Evolutionary conservation across 2,329 filamentous ascomycete genomes (phyloP).

Genomic region (Nothophoma quercina): DNA sequence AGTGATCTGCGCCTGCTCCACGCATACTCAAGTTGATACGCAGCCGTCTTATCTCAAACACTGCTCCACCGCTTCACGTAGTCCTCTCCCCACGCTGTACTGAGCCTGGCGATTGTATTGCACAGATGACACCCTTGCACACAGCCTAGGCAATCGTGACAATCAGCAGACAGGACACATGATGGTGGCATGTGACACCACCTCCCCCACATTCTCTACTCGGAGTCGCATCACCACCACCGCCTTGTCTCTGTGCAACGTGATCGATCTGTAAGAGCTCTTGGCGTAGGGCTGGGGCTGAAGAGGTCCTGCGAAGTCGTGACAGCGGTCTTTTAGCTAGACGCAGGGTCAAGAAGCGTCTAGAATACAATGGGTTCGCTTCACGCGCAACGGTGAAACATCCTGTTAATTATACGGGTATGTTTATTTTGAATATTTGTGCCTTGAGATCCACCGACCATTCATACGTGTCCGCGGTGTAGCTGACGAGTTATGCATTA

Average conservation of each 20-base stretch:
- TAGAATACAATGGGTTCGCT: too few species aligned
- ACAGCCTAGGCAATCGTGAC: constrained; percentile 23
- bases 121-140: constrained; percentile 33
- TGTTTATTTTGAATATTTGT: too few species aligned
- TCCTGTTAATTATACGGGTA: too few species aligned
- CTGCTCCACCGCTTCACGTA: not conserved
- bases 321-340: too few species aligned
- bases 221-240: constrained; percentile 6
- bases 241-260: constrained; percentile 11
- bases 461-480: too few species aligned
- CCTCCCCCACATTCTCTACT: constrained; percentile 30
- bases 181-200: constrained; percentile 33
- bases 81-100: constrained; percentile 11
- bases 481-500: too few species aligned
- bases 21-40: constrained; percentile 3
- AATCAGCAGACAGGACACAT: constrained; percentile 28
- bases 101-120: constrained; percentile 12
- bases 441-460: too few species aligned
- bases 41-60: constrained; percentile 11
- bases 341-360: too few species aligned
- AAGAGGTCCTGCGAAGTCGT: not conserved
- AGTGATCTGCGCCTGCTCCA: constrained; percentile 8
- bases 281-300: constrained; percentile 6
- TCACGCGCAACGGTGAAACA: too few species aligned
- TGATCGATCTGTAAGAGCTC: constrained; percentile 6